Evolutionary conservation across 352 stramenopile genomes (phyloP).

Genomic region (Phytophthora megakarya): DNA sequence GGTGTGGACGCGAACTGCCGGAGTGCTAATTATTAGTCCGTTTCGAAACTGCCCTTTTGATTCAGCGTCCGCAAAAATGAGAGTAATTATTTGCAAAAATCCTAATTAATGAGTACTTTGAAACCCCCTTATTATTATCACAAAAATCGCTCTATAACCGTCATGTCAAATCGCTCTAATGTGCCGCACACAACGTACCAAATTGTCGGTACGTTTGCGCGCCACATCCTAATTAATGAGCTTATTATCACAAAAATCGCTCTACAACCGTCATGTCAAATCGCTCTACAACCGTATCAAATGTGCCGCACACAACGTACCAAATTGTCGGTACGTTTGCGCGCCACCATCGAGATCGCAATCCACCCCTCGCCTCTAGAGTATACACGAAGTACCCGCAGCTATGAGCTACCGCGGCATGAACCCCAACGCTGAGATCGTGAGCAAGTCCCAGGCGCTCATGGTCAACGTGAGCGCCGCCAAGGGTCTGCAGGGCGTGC

Average conservation of each 20-base stretch:
- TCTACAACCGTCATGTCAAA: too few relatives aligned
- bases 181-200: constrained; percentile 12
- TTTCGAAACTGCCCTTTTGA: not conserved
- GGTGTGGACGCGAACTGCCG: not conserved
- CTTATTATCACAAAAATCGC: too few relatives aligned
- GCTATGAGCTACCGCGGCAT: constrained; percentile 83
- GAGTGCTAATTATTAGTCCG: not conserved
- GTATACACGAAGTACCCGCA: constrained; percentile 4
- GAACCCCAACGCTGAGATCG: constrained; percentile 97
- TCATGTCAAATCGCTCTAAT: not conserved
- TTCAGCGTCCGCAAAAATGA: not conserved
- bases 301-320: constrained; percentile 12
- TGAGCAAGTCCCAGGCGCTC: constrained; percentile 95
- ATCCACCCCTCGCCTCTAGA: constrained; percentile 32
- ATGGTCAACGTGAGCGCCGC: constrained; percentile 98
- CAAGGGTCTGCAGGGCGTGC: constrained; percentile 96
- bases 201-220: constrained; percentile 1
- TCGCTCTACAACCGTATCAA: not conserved
- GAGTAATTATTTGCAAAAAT: constrained; percentile 5
- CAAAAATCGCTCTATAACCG: too few relatives aligned
- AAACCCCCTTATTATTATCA: constrained; percentile 6
- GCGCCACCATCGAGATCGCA: constrained; percentile 38
- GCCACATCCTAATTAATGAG: constrained; percentile 18
- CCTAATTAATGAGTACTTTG: constrained; percentile 14
- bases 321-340: not conserved